A percentile compares a stretch with the other conserved stretches of the same genome.
These are phyloP conservation scores for Fagus crenata DNA, from an alignment of 306 rosid species.

Conservation along the genomic window DNA sequence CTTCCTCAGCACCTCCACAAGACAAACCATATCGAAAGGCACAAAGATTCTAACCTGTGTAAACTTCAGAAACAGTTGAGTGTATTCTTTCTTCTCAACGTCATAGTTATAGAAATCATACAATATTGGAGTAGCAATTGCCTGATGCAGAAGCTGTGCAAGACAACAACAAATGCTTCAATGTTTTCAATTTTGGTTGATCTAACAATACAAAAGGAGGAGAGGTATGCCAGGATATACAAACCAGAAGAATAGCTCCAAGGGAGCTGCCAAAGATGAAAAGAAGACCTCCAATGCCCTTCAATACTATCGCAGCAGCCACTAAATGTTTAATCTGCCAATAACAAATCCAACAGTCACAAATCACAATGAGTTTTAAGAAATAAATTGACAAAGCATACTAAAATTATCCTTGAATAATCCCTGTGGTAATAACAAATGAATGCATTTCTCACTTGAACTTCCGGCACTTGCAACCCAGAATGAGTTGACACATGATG, in stretches of 20 bases:
- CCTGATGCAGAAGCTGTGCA: constrained; percentile 62
- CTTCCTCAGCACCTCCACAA: background rate
- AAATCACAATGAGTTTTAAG: background rate
- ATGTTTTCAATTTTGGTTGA: background rate
- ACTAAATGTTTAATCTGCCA: constrained; percentile 49
- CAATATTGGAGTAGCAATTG: constrained; percentile 51
- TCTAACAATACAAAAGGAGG: background rate
- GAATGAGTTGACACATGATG: constrained; percentile 38
- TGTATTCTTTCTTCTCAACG: constrained; percentile 51
- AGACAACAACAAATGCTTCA: background rate
- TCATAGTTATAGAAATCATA: constrained; percentile 73
- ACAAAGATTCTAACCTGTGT: constrained; percentile 49
- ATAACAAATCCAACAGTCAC: constrained; percentile 20
- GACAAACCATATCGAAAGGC: background rate
- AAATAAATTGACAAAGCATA: background rate
- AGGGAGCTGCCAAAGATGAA: constrained; percentile 56
- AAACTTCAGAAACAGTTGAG: constrained; percentile 57
- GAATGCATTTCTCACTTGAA: constrained; percentile 45
- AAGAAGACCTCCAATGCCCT: constrained; percentile 58
- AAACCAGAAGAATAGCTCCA: constrained; percentile 64
- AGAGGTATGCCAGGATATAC: constrained; percentile 14
- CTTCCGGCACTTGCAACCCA: constrained; percentile 46
- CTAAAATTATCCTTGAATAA: background rate
- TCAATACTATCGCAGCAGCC: constrained; percentile 50
- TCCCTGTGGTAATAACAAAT: background rate